Evolutionary conservation across 306 rosid genomes (phyloP).

Genomic region (Corylus americana): DNA sequence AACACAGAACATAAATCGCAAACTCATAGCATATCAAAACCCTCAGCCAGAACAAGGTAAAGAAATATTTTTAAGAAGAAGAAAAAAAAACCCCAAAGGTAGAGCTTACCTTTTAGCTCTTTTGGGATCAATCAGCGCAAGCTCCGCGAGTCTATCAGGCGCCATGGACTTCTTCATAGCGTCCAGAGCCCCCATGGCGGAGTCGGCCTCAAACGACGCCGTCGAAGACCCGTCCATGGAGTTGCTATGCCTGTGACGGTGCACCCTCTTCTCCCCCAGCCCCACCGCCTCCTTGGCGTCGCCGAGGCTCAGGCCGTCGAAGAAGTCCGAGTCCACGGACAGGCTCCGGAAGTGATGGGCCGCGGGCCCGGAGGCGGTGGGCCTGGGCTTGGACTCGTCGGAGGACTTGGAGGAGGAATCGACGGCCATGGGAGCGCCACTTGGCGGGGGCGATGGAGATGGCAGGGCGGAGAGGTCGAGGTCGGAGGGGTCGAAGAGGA

Average conservation of each 20-base stretch:
- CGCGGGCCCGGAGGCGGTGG: conserved; percentile 16
- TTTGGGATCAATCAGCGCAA: conserved; percentile 86
- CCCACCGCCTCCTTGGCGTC: conserved; percentile 43
- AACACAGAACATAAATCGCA: neutral
- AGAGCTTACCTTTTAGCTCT: conserved; percentile 76
- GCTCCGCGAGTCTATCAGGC: conserved; percentile 92
- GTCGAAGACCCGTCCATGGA: conserved; percentile 77
- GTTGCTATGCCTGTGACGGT: conserved; percentile 70
- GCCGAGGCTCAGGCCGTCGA: conserved; percentile 56
- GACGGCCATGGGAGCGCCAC: conserved; percentile 36
- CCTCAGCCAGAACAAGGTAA: neutral
- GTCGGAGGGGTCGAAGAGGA: conserved; percentile 88
- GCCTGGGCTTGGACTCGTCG: conserved; percentile 54
- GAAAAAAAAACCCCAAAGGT: neutral
- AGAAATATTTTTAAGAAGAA: neutral
- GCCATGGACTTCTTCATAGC: conserved; percentile 73
- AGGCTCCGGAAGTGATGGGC: conserved; percentile 65
- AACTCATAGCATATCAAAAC: neutral
- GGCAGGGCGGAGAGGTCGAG: conserved; percentile 73
- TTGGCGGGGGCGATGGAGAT: conserved; percentile 43
- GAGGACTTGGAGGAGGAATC: conserved; percentile 43
- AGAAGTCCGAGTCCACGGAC: conserved; percentile 92
- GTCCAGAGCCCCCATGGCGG: conserved; percentile 35
- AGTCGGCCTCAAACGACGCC: conserved; percentile 66
- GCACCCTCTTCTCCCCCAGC: conserved; percentile 48